These are phyloP conservation scores for Schizothecium vesticola DNA, from an alignment of 495 filamentous ascomycete genomes.

Conservation along the genomic window DNA sequence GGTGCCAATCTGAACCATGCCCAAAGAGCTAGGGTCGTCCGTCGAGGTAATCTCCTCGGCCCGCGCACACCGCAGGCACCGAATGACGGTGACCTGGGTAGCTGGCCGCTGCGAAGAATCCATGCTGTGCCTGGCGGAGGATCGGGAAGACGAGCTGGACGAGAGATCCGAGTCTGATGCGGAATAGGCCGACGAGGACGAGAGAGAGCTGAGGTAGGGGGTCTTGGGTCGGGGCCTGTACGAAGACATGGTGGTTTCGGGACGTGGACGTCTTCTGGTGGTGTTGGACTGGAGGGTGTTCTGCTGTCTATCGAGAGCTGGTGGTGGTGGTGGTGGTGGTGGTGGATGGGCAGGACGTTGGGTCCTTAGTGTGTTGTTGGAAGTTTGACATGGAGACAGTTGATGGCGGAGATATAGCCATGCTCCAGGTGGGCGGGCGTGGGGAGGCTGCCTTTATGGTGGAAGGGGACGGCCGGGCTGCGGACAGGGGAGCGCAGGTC, in stretches of 20 bases:
- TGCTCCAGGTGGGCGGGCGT: not conserved
- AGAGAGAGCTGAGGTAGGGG: conserved; percentile 36
- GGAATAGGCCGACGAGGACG: conserved; percentile 35
- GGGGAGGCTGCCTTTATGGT: not conserved
- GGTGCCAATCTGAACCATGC: conserved; percentile 65
- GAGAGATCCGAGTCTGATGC: conserved; percentile 41
- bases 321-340: not conserved
- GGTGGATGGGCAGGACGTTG: not conserved
- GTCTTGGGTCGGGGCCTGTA: conserved; percentile 32
- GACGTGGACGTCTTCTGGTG: not conserved
- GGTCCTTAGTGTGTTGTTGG: not conserved
- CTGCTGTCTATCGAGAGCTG: not conserved
- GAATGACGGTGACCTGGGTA: conserved; percentile 47
- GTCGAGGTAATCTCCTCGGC: conserved; percentile 49
- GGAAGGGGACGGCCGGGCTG: not conserved
- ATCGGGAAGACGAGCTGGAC: conserved; percentile 14
- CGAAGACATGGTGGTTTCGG: conserved; percentile 30
- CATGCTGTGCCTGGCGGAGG: conserved; percentile 35
- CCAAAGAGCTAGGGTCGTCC: conserved; percentile 47
- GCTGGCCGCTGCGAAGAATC: conserved; percentile 36
- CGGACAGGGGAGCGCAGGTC: conserved; percentile 4
- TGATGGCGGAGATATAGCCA: not conserved
- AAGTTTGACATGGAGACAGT: not conserved
- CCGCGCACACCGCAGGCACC: conserved; percentile 52
- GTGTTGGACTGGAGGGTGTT: not conserved